Base-by-base conservation (phyloP, 768 basidiomycete genomes). In the Pilatotrama ljubarskyi region DNA sequence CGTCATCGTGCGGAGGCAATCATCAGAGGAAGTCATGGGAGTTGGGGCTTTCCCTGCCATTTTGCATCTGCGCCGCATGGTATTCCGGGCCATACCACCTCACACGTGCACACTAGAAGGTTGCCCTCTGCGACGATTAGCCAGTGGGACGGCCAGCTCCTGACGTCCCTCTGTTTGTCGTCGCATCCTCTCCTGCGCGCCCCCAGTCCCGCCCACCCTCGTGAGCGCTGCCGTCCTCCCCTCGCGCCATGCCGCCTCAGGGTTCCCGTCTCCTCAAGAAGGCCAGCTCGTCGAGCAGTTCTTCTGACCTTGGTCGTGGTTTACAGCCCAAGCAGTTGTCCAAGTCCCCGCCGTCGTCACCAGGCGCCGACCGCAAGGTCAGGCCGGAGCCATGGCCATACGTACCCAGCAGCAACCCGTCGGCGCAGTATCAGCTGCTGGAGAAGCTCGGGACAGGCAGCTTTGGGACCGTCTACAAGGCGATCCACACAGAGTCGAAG, bases 391-490 rank as follows among this genome's bases (percentile, higher is more conserved):
- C 89, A 17, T 84, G 79, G 72, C 88, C 90, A 13, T 63, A 54
- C 42, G 75, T 88, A 55, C 87, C 90, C 37, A 85, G 81, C 71
- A 89, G 71, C 72, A 93, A 93, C 69, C 93, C 94, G 18, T 86
- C 91, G 11, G 90, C 86, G 66, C 92, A 96, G 69, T 98, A 97
- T 72, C 92, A 91, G 44, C 76, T 98, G 36, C 82, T 95, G 55
- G 93, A 97, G 76, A 98, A 97, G 73, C 83, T 98, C n/a, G 96
- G 96, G 15, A 95, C 93, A 22, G 96, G 96, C 36, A 93, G 91
- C 72, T 99, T 99, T 70, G 96, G 96, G 9, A 91, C 87, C 1
- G 96, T 99, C 55, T 99, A 94, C 85, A 98, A 97, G 78, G 96
- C 93, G 9, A 88, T 95, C 68, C 94, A 98, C 76, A 91, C 93